Base-by-base conservation (phyloP, 2,329 filamentous ascomycete genomes). In the Colletotrichum caudatum region DNA sequence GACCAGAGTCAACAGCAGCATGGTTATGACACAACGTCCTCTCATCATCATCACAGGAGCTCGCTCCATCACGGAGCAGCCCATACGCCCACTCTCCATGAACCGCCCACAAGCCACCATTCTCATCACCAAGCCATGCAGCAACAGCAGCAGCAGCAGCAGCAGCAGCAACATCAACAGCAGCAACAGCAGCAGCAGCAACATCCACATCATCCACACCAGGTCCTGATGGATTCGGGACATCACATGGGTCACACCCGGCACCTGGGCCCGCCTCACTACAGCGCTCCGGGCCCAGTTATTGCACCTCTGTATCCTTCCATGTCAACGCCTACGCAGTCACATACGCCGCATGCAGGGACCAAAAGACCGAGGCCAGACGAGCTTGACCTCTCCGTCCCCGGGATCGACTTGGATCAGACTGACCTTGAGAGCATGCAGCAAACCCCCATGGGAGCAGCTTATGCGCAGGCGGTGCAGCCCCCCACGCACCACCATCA, bases 401-500 rank as follows among this genome's bases (percentile, higher is more conserved):
- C 83, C 29, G 86, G 83, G 14, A 85, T 87, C 76, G 84, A 88
- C 23, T 82, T 91, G 73, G 85, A 88, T 29, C 86, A 89, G 69
- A 78, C 83, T 71, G 87, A 88, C 59, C 82, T 91, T 59, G 85
- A 88, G 51, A 83, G 83, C 58, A 88, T 89, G 82, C 85, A 88
- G 73, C 85, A 86, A 64, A 82, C 83, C 14, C 82, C 86, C 5
- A 81, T 90, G 77, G 84, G 86, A n/a, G 82, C 82, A 23, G 81
- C 84, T 14, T 89, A 89, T 72, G 82, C 83, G 71, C 82, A 88
- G 76, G 77, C 84, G 64, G 80, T 83, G 46, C 83, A 84, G 41
- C 82, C 84, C 33, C 87, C 88, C 48, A 89, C 89, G 58, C 93
- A 97, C 78, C 93, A 95, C 77, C 94, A 97, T 77, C 93, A 95